Percentiles rank a stretch among this genome's conserved stretches.
Evolutionary conservation across 75 land plant genomes (phyloP).

Genomic region (Azolla pinnata): DNA sequence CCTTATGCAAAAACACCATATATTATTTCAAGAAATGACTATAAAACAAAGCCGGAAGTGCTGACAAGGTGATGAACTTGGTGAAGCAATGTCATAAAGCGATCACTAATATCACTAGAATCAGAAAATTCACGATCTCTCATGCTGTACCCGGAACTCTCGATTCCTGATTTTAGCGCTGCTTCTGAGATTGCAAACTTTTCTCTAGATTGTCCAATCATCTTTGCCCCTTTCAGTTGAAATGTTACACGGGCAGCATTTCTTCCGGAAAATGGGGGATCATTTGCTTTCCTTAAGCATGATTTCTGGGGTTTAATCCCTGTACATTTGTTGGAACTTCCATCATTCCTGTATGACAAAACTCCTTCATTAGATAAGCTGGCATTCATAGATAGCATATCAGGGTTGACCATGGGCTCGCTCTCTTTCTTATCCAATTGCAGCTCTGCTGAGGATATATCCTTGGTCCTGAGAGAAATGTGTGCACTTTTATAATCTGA

Average conservation of each 20-base stretch:
- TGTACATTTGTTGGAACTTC: neutral
- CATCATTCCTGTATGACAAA: neutral
- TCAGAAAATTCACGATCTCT: neutral
- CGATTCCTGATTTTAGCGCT: neutral
- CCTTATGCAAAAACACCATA: neutral
- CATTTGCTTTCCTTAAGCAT: neutral
- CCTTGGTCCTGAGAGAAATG: constrained; percentile 27
- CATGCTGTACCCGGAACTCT: neutral
- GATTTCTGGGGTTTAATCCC: neutral
- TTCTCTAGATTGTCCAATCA: too few species aligned
- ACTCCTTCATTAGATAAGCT: neutral
- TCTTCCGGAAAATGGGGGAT: neutral
- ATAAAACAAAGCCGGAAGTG: constrained; percentile 1
- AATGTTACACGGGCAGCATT: neutral
- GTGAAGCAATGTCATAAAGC: neutral
- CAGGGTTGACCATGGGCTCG: neutral
- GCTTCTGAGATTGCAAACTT: neutral
- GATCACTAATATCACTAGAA: neutral
- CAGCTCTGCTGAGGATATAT: neutral
- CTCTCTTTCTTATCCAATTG: neutral
- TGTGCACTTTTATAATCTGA: constrained; percentile 48
- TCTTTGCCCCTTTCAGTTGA: neutral
- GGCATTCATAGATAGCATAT: neutral
- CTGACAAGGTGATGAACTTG: constrained; percentile 4
- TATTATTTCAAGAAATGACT: neutral